These are phyloP conservation scores for Cryptomeria japonica DNA, from an alignment of 75 land plant genomes.

Conservation along the genomic window DNA sequence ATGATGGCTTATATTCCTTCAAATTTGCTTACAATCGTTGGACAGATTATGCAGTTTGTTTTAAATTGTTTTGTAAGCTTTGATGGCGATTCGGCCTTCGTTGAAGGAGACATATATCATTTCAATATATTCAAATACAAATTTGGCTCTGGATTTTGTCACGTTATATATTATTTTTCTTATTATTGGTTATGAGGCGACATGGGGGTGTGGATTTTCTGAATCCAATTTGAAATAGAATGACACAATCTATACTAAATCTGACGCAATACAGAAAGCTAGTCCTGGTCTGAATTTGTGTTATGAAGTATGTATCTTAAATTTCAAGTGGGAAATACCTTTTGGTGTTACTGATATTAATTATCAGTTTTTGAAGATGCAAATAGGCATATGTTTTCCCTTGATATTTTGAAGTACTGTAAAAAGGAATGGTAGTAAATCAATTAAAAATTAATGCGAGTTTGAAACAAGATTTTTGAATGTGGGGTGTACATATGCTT, in stretches of 20 bases:
- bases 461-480: too few relatives aligned
- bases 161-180: background rate
- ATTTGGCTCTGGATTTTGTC: background rate
- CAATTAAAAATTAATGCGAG: background rate
- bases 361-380: background rate
- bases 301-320: background rate
- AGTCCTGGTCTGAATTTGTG: too few relatives aligned
- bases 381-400: background rate
- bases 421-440: background rate
- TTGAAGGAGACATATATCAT: background rate
- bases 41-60: background rate
- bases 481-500: background rate
- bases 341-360: background rate
- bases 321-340: background rate
- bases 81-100: background rate
- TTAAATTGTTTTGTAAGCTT: background rate
- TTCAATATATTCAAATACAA: background rate
- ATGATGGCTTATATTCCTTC: background rate
- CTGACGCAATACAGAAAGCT: background rate
- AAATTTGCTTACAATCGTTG: background rate
- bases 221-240: background rate
- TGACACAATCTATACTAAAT: background rate
- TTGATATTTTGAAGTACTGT: background rate
- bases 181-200: background rate
- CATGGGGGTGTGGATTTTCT: background rate